Conservation (phyloP, 179 eudicot species). For the Actinidia chinensis region DNA sequence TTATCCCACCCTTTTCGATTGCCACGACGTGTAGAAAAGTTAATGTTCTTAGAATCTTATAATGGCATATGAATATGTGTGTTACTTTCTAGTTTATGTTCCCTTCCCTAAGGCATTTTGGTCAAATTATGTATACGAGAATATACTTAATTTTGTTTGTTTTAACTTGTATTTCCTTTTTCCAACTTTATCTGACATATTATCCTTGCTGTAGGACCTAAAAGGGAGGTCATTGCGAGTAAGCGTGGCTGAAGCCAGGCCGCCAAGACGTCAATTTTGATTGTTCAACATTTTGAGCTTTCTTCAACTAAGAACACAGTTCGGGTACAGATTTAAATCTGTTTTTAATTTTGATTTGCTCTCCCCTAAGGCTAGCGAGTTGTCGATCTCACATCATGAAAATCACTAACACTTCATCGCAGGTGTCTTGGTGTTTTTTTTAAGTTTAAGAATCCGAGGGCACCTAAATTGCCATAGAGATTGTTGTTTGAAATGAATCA, state of each 20-base stretch:
- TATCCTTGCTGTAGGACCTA: constrained; percentile 60
- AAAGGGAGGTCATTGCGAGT: constrained; percentile 83
- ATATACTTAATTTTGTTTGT: too few relatives aligned
- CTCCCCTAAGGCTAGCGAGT: neutral
- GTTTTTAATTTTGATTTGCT: neutral
- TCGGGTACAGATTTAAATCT: neutral
- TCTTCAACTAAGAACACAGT: constrained; percentile 11
- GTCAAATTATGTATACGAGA: neutral
- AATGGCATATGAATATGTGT: neutral
- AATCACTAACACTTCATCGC: neutral
- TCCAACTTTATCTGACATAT: neutral
- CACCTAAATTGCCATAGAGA: neutral
- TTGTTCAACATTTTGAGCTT: constrained; percentile 7
- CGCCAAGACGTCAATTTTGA: constrained; percentile 58
- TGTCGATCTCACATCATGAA: neutral
- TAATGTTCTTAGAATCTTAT: neutral
- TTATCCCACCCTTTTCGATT: neutral
- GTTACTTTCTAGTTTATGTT: neutral
- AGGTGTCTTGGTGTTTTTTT: neutral
- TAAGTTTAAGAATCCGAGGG: neutral
- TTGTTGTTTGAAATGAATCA: neutral
- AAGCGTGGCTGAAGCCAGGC: constrained; percentile 71
- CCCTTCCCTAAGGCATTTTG: neutral
- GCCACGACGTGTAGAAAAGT: neutral
- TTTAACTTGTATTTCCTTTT: too few relatives aligned